Conservation (phyloP, 345 rosid genomes). For the Salix arbutifolia region DNA sequence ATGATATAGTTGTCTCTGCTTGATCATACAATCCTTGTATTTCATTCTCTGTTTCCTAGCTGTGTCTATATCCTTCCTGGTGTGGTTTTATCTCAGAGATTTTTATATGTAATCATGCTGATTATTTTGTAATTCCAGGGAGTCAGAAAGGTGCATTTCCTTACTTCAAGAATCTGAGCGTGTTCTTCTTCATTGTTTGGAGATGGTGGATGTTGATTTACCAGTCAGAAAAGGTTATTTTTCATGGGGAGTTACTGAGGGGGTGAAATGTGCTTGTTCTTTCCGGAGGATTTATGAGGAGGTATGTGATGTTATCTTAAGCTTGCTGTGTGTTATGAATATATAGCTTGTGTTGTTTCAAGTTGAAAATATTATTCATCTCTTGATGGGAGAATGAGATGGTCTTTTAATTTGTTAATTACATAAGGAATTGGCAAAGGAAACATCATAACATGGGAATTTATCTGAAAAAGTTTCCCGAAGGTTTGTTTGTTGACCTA, state of each 20-base stretch:
- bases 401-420: too few species aligned
- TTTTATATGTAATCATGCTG: neutral
- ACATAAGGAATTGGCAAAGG: too few species aligned
- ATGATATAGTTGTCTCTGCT: neutral
- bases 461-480: neutral
- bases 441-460: neutral
- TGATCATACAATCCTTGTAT: neutral
- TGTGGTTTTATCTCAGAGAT: neutral
- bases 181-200: slow-evolving; percentile 67
- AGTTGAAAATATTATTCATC: too few species aligned
- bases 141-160: slow-evolving; percentile 60
- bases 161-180: slow-evolving; percentile 65
- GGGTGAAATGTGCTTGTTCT: slow-evolving; percentile 65
- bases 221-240: slow-evolving; percentile 31
- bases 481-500: neutral
- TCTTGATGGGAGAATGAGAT: too few species aligned
- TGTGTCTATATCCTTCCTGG: neutral
- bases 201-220: slow-evolving; percentile 41
- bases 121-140: slow-evolving; percentile 37
- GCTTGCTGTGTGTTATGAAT: neutral
- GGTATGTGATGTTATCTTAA: slow-evolving; percentile 39
- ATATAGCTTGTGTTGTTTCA: too few species aligned
- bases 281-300: slow-evolving; percentile 92
- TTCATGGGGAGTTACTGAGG: slow-evolving; percentile 55
- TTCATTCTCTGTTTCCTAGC: neutral